phyloP scores from a whole-genome alignment of 2,329 filamentous ascomycete genomes.

The Ilyonectria destructans region DNA sequence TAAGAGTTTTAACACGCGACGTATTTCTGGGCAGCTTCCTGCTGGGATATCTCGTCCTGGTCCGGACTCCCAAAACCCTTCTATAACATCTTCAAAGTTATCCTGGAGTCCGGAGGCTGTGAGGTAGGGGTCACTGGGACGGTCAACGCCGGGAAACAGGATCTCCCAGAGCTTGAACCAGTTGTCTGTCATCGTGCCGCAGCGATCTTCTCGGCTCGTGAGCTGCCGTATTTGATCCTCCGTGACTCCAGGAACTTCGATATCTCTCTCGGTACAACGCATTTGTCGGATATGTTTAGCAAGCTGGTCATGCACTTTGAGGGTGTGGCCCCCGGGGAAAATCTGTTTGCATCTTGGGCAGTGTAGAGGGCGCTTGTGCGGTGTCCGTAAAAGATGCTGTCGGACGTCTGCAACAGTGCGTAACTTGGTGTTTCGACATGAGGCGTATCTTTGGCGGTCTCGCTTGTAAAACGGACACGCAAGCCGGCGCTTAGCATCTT shows the following conservation, averaged over 20 bases:
- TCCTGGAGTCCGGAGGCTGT: not conserved
- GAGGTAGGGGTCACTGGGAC: not conserved
- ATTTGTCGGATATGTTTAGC: not conserved
- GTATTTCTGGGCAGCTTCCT: too few species aligned
- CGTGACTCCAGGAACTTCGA: not conserved
- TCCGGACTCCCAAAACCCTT: too few species aligned
- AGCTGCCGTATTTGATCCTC: not conserved
- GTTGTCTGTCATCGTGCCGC: not conserved
- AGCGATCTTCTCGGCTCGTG: not conserved
- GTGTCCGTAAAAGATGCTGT: not conserved
- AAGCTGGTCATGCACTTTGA: not conserved
- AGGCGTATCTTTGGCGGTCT: not conserved
- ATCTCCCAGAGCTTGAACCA: not conserved
- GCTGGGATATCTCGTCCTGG: not conserved
- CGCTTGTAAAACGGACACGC: not conserved
- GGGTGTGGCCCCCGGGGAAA: not conserved
- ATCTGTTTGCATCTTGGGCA: not conserved
- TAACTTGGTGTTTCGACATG: not conserved
- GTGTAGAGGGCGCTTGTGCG: not conserved
- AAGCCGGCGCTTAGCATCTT: not conserved
- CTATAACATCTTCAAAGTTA: too few species aligned
- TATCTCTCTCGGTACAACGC: not conserved
- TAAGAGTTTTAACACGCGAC: too few species aligned
- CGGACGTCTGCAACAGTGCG: not conserved
- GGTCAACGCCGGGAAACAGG: not conserved